Conservation (phyloP, 23 red algal genomes). For the Gracilaria gracilis region DNA sequence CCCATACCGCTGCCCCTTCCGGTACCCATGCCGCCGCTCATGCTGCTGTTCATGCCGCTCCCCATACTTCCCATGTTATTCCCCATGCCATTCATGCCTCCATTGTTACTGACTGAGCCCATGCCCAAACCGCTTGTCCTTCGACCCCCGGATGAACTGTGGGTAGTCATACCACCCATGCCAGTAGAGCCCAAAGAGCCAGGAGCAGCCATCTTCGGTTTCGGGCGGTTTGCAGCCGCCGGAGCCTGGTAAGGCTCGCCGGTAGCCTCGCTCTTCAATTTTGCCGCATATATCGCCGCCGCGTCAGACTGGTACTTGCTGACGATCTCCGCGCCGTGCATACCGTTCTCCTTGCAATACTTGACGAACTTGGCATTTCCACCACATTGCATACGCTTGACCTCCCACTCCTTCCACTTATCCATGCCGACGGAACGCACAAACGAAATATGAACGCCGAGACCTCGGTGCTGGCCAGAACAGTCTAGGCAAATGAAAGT, state of each 20-base stretch:
- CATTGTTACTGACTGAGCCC: slow-evolving; percentile 23
- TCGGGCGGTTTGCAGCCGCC: slow-evolving; percentile 55
- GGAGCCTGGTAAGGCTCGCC: slow-evolving; percentile 81
- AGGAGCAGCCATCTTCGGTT: slow-evolving; percentile 28
- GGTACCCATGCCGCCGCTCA: background rate
- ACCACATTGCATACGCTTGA: slow-evolving; percentile 90
- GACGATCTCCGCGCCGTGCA: slow-evolving; percentile 66
- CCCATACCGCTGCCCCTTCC: background rate
- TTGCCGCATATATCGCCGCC: slow-evolving; percentile 85
- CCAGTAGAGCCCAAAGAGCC: slow-evolving; percentile 18
- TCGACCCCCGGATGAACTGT: slow-evolving; percentile 3
- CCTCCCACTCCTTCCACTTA: slow-evolving; percentile 95
- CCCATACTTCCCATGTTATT: background rate
- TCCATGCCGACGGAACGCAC: slow-evolving; percentile 99
- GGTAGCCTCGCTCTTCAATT: slow-evolving; percentile 77
- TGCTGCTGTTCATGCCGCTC: background rate
- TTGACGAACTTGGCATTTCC: slow-evolving; percentile 83
- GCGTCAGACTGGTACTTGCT: slow-evolving; percentile 88
- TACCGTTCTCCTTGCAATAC: slow-evolving; percentile 75
- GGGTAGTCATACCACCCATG: slow-evolving; percentile 38
- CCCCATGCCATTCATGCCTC: slow-evolving; percentile 20
- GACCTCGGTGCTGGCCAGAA: slow-evolving; percentile 89
- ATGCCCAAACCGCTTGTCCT: slow-evolving; percentile 2
- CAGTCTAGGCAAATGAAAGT: slow-evolving; percentile 99
- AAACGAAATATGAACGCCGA: slow-evolving; percentile 98